These are phyloP conservation scores for Cinnamomum chago DNA, from an alignment of 164 flowering plant genomes.

Conservation along the genomic window DNA sequence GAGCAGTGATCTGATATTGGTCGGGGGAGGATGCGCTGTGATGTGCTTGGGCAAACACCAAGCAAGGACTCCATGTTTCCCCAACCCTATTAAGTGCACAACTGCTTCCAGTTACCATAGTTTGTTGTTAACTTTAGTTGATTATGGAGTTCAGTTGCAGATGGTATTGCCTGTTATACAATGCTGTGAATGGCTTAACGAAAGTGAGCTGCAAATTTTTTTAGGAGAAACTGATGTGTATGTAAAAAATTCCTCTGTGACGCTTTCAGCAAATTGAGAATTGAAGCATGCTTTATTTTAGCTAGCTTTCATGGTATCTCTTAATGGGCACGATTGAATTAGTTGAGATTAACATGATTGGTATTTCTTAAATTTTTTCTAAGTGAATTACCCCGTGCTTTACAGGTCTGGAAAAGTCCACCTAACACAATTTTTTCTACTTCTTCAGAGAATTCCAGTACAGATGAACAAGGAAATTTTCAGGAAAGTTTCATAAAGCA, in stretches of 20 bases:
- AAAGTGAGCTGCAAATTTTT: not conserved
- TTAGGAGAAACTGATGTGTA: not conserved
- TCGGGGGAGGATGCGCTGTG: too few relatives aligned
- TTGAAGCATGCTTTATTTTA: not conserved
- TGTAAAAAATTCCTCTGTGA: too few relatives aligned
- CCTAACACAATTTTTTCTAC: not conserved
- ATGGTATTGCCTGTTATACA: not conserved
- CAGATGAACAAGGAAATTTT: conserved; percentile 51
- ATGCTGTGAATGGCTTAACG: not conserved
- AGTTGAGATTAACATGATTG: too few relatives aligned
- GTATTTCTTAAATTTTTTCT: too few relatives aligned
- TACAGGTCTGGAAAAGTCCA: not conserved
- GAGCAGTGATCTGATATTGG: too few relatives aligned
- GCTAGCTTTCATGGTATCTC: not conserved
- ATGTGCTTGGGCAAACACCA: too few relatives aligned
- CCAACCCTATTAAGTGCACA: too few relatives aligned
- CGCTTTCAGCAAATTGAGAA: not conserved
- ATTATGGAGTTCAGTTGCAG: not conserved
- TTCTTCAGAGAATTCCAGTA: conserved; percentile 49
- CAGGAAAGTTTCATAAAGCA: conserved; percentile 47
- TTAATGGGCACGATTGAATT: too few relatives aligned
- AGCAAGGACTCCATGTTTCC: too few relatives aligned
- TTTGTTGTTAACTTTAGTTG: not conserved
- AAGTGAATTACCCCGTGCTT: not conserved
- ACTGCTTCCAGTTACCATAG: not conserved